These are phyloP conservation scores for Backusella sp. DNA, from an alignment of 192 early-diverging fungal species.

Conservation along the genomic window DNA sequence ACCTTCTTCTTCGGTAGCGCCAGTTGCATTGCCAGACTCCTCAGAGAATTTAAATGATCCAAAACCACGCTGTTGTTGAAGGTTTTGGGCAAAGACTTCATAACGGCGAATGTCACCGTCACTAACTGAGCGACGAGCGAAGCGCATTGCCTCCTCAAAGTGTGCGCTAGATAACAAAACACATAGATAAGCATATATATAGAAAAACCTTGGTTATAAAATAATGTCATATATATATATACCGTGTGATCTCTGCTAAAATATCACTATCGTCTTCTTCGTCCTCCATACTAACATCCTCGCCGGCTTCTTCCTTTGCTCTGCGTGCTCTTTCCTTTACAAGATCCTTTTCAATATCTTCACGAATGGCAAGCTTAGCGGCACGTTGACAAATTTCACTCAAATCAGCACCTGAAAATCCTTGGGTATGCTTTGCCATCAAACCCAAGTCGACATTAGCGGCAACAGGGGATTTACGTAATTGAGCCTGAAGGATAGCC, in stretches of 20 bases:
- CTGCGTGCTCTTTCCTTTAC: slow-evolving; percentile 67
- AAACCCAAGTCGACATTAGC: slow-evolving; percentile 75
- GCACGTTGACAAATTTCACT: slow-evolving; percentile 99
- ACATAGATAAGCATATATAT: not conserved
- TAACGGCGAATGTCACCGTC: slow-evolving; percentile 98
- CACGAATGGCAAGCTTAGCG: slow-evolving; percentile 95
- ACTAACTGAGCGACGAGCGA: slow-evolving; percentile 91
- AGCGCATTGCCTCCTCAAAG: slow-evolving; percentile 99
- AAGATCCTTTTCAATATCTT: slow-evolving; percentile 91
- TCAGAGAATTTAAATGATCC: slow-evolving; percentile 97
- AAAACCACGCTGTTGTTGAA: slow-evolving; percentile 94
- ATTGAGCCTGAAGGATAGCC: slow-evolving; percentile 78
- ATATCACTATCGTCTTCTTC: slow-evolving; percentile 77
- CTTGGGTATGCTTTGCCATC: slow-evolving; percentile 87
- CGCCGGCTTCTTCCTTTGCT: slow-evolving; percentile 63
- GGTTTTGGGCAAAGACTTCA: slow-evolving; percentile 99
- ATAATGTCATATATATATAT: not conserved
- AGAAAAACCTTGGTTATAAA: not conserved
- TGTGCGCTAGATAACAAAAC: slow-evolving; percentile 55
- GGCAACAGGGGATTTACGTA: slow-evolving; percentile 93
- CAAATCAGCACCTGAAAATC: slow-evolving; percentile 97
- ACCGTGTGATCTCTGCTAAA: slow-evolving; percentile 86
- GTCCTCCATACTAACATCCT: slow-evolving; percentile 73
- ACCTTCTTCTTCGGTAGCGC: slow-evolving; percentile 25
- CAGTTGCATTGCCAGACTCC: slow-evolving; percentile 24